Percentiles rank a stretch among this genome's conserved stretches.
phyloP scores from a whole-genome alignment of 768 basidiomycete species.

The Boletellus sp. region DNA sequence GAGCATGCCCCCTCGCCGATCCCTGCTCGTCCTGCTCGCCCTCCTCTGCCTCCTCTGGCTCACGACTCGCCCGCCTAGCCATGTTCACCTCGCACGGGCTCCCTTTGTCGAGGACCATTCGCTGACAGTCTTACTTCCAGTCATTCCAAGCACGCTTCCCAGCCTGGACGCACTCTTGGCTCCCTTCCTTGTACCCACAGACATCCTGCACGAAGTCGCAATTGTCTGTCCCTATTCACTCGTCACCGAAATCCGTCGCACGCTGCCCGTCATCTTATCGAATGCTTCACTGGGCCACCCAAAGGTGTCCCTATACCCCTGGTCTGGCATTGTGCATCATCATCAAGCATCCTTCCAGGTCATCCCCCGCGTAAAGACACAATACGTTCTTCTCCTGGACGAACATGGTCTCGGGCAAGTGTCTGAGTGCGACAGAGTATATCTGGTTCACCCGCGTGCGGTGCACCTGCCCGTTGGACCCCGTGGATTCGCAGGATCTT shows the following conservation, averaged over 20 bases:
- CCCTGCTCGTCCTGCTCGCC: background rate
- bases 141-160: conserved; percentile 35
- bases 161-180: conserved; percentile 34
- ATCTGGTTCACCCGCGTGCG: conserved; percentile 42
- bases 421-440: conserved; percentile 29
- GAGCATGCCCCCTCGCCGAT: background rate
- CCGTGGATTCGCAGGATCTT: conserved; percentile 27
- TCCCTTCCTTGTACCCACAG: conserved; percentile 36
- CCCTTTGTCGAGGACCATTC: conserved; percentile 28
- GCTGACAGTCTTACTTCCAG: conserved; percentile 48
- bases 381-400: conserved; percentile 53
- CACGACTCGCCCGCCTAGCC: background rate
- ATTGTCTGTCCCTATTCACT: conserved; percentile 43
- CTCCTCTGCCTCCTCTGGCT: conserved; percentile 12
- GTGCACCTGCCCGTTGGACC: conserved; percentile 41
- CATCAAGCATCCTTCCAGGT: conserved; percentile 33
- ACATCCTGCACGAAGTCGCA: conserved; percentile 42
- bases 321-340: conserved; percentile 21
- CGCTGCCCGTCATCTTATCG: conserved; percentile 34
- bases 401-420: conserved; percentile 40
- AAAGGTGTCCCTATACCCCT: conserved; percentile 41
- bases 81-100: background rate
- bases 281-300: conserved; percentile 33
- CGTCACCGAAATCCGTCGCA: conserved; percentile 32
- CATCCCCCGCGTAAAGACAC: conserved; percentile 39